Base-by-base conservation (phyloP, 2,329 filamentous ascomycete species). In the Exophiala viscosa region DNA sequence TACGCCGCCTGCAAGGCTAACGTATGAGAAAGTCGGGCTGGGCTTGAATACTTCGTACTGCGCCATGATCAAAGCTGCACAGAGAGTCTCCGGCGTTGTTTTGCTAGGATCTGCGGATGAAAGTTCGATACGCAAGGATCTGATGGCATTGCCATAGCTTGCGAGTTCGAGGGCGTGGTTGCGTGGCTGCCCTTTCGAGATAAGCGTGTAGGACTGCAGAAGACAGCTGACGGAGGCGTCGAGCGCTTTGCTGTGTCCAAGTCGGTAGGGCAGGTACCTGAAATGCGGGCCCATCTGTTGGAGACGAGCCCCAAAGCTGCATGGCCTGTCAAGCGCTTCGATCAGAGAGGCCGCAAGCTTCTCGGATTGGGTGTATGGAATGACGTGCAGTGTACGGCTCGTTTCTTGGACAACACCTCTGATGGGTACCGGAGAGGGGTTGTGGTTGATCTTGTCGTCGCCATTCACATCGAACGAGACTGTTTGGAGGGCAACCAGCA, bases 21-120 rank as follows among this genome's bases (percentile, higher is more conserved):
- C 47, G 31, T 41, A 49, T 8, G 38, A 35, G 18, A 34, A 43
- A 8, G 36, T 40, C 13, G 20, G 38, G 4, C 36, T 32, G 5
- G 47, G 47, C 18, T 49, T 42, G n/a, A 49, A 13, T 5, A 43
- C 23, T 14, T 49, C 47, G 17, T 49, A 49, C 36, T 49, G 47
- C 11, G 47, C 47, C 11, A 49, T 14, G n/a, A 49, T 39, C 14
- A 49, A 32, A 8, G 47, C 39, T 7, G 47, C 47, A 17, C 47
- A 49, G 38, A 49, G 32, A 17, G 47, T 49, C 23, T 49, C 47
- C 9, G 47, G 42, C 20, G 38, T 14, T 15, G 47, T 49, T n/a
- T 38, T 13, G 18, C 15, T 17, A 33, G 17, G n/a, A 15, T 49
- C 47, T 9, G 20, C 39, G 14, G 11, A 32, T 15, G 47, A 31